Conservation (phyloP, 371 early-diverging fungal genomes). For the Mycotypha africana region DNA sequence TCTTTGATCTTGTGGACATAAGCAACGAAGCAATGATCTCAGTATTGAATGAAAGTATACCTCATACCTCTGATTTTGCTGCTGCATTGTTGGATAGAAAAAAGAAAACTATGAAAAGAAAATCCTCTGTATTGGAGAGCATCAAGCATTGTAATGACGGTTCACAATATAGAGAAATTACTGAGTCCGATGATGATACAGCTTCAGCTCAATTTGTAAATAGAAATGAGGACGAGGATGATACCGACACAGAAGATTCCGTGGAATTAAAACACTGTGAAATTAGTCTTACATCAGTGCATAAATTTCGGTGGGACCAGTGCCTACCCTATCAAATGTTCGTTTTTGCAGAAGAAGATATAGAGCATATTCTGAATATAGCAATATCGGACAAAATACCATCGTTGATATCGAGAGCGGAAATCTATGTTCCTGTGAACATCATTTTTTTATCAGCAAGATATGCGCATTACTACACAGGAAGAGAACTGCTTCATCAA, state of each 20-base stretch:
- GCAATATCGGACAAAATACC: slow-evolving; percentile 55
- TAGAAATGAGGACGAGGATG: slow-evolving; percentile 6
- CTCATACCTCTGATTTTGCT: no score
- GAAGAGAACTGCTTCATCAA: slow-evolving; percentile 62
- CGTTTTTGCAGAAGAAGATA: slow-evolving; percentile 71
- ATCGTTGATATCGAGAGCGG: slow-evolving; percentile 49
- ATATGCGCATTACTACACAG: slow-evolving; percentile 76
- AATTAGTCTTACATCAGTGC: slow-evolving; percentile 28
- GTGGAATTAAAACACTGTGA: slow-evolving; percentile 13
- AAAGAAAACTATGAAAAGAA: neutral
- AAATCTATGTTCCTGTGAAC: slow-evolving; percentile 75
- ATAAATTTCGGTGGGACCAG: slow-evolving; percentile 71
- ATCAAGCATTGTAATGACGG: no score
- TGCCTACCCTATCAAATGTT: slow-evolving; percentile 87
- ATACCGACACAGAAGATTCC: slow-evolving; percentile 1
- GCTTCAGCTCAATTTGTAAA: neutral
- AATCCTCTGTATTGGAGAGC: neutral
- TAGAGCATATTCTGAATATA: slow-evolving; percentile 65
- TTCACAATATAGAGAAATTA: no score
- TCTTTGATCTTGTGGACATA: slow-evolving; percentile 64
- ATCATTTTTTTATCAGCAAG: slow-evolving; percentile 83
- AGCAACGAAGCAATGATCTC: slow-evolving; percentile 51
- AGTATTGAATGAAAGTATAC: slow-evolving; percentile 32
- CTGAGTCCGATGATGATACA: no score
- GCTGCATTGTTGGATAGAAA: neutral